Evolutionary conservation across 768 basidiomycete genomes (phyloP).

Genomic region (Fibroporia radiculosa): DNA sequence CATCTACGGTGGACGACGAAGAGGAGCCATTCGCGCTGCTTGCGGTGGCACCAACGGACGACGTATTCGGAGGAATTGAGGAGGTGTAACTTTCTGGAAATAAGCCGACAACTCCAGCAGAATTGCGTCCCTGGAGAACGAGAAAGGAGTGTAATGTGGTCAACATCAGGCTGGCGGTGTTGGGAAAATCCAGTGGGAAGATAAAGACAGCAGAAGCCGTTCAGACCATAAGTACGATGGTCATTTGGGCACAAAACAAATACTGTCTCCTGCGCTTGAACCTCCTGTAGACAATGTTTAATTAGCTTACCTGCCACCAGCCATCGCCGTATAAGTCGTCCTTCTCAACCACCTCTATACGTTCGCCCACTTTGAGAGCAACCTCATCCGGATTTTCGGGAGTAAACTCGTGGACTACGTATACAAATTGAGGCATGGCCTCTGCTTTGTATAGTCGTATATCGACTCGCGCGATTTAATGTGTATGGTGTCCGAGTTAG

Average conservation of each 20-base stretch:
- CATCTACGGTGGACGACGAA: slow-evolving; percentile 2
- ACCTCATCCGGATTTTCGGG: slow-evolving; percentile 97
- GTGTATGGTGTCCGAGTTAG: too few species aligned
- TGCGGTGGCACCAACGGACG: slow-evolving; percentile 16
- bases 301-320: slow-evolving; percentile 79
- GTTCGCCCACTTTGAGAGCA: slow-evolving; percentile 74
- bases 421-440: slow-evolving; percentile 75
- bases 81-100: slow-evolving; percentile 90
- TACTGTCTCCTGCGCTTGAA: too few species aligned
- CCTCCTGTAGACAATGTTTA: background rate
- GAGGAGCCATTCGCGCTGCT: background rate
- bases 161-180: background rate
- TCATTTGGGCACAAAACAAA: too few species aligned
- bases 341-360: slow-evolving; percentile 85
- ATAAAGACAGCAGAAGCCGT: background rate
- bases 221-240: background rate
- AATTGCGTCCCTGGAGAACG: slow-evolving; percentile 68
- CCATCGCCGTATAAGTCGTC: slow-evolving; percentile 92
- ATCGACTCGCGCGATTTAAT: too few species aligned
- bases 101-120: slow-evolving; percentile 74
- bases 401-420: slow-evolving; percentile 77
- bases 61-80: slow-evolving; percentile 34
- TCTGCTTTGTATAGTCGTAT: background rate
- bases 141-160: background rate
- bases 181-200: background rate